These are phyloP conservation scores for Pulveroboletus ravenelii DNA, from an alignment of 768 basidiomycete genomes.

Conservation along the genomic window DNA sequence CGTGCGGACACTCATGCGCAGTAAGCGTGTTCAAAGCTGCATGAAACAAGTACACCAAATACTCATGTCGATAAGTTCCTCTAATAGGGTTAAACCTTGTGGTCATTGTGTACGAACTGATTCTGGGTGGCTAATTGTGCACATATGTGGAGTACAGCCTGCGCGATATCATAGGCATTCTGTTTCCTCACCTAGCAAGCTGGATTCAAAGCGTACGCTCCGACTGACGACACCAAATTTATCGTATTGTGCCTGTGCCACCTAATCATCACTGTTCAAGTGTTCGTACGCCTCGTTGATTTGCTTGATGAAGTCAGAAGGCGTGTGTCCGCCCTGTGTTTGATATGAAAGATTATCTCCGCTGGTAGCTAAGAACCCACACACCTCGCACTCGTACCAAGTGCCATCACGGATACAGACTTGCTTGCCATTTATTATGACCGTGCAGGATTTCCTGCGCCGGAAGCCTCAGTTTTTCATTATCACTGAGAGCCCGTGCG, in stretches of 20 bases:
- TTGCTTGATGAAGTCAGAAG: conserved; percentile 69
- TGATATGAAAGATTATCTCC: conserved; percentile 26
- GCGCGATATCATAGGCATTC: conserved; percentile 12
- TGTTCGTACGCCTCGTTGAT: conserved; percentile 70
- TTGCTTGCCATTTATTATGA: conserved; percentile 63
- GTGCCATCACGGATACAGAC: conserved; percentile 73
- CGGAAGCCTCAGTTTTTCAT: conserved; percentile 6
- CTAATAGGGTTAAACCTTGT: conserved; percentile 83
- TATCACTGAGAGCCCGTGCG: background rate
- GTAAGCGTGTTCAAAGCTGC: conserved; percentile 50
- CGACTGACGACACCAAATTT: conserved; percentile 7
- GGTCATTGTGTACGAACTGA: conserved; percentile 82
- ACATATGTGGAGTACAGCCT: conserved; percentile 11
- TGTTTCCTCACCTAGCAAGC: conserved; percentile 12
- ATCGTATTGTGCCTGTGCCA: conserved; percentile 6
- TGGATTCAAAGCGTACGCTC: conserved; percentile 5
- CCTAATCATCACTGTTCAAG: conserved; percentile 44
- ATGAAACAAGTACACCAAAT: conserved; percentile 5
- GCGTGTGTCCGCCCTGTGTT: conserved; percentile 64
- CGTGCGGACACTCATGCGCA: conserved; percentile 94
- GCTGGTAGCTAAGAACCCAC: conserved; percentile 22
- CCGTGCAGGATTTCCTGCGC: conserved; percentile 78
- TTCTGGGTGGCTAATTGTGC: conserved; percentile 48
- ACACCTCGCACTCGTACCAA: conserved; percentile 79
- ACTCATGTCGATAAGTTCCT: conserved; percentile 60